Percentiles rank a stretch among this genome's conserved stretches.
Evolutionary conservation across 1,139 yeast species (phyloP).

Genomic region (Arxiozyma slooffiae): DNA sequence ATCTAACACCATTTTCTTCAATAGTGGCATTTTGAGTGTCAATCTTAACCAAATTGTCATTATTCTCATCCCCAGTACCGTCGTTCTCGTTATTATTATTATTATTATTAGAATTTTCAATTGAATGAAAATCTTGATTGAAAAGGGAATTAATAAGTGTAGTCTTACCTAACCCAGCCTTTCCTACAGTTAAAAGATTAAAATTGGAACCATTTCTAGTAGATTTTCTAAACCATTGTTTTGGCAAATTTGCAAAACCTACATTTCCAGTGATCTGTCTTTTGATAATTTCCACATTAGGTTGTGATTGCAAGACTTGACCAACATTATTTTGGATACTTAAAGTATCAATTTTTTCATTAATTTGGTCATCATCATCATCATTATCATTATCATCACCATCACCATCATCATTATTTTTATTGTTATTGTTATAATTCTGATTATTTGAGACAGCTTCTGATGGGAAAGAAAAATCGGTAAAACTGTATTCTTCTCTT

Average conservation of each 20-base stretch:
- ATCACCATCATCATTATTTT: background rate
- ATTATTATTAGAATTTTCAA: too few relatives aligned
- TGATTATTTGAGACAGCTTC: background rate
- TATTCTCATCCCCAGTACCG: slow-evolving; percentile 12
- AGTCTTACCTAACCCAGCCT: slow-evolving; percentile 86
- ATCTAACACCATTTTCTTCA: slow-evolving; percentile 88
- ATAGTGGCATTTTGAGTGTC: slow-evolving; percentile 61
- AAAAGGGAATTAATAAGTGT: slow-evolving; percentile 88
- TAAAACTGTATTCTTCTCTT: slow-evolving; percentile 2
- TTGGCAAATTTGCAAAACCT: slow-evolving; percentile 95
- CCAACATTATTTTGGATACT: slow-evolving; percentile 8
- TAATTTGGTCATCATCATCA: background rate
- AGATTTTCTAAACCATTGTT: slow-evolving; percentile 96
- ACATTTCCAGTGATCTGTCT: slow-evolving; percentile 86
- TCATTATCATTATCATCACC: background rate
- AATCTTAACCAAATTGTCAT: slow-evolving; percentile 43
- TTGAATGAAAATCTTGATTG: slow-evolving; percentile 65
- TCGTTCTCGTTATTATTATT: slow-evolving; percentile 13
- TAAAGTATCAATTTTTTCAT: background rate
- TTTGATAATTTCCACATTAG: slow-evolving; percentile 48
- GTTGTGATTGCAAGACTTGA: slow-evolving; percentile 29
- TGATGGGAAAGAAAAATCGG: slow-evolving; percentile 3
- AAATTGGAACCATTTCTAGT: slow-evolving; percentile 89
- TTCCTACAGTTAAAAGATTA: slow-evolving; percentile 84
- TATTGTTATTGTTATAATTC: too few relatives aligned